Evolutionary conservation across 176 grass and related monocot species (phyloP).

Genomic region (Dactylis glomerata): DNA sequence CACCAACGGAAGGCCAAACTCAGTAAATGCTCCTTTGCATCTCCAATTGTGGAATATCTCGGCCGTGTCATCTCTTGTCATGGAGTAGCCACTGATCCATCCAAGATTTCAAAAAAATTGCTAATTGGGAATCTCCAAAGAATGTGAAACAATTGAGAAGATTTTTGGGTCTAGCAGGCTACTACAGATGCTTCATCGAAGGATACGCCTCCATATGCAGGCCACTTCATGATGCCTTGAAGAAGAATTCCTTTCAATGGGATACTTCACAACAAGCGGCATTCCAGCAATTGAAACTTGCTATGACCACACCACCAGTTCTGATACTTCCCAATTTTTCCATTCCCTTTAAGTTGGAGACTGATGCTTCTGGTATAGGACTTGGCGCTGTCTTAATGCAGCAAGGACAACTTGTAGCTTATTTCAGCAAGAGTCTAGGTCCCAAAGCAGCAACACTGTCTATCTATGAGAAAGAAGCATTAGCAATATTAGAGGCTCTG

Average conservation of each 20-base stretch:
- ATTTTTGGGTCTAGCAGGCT: background rate
- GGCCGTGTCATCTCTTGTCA: background rate
- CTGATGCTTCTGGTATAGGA: background rate
- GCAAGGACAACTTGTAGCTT: background rate
- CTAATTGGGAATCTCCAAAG: accelerated
- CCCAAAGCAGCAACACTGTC: accelerated
- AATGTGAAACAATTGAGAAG: accelerated
- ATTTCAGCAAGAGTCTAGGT: background rate
- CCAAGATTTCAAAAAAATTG: background rate
- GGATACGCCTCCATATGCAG: background rate
- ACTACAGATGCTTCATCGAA: background rate
- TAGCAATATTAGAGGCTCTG: accelerated
- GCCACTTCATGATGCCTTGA: background rate
- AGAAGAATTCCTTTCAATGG: background rate
- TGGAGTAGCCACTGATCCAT: background rate
- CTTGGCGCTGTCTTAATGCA: background rate
- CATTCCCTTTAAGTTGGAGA: background rate
- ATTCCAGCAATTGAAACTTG: background rate
- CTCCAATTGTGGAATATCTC: too few relatives aligned
- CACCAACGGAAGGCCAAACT: too few relatives aligned
- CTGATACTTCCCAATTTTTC: background rate
- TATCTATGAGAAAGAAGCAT: background rate
- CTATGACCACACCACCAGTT: background rate
- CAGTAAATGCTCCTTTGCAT: too few relatives aligned
- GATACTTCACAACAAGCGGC: accelerated